Conservation (phyloP, 305 asterid species). For the Fraxinus xanthoxyloides region DNA sequence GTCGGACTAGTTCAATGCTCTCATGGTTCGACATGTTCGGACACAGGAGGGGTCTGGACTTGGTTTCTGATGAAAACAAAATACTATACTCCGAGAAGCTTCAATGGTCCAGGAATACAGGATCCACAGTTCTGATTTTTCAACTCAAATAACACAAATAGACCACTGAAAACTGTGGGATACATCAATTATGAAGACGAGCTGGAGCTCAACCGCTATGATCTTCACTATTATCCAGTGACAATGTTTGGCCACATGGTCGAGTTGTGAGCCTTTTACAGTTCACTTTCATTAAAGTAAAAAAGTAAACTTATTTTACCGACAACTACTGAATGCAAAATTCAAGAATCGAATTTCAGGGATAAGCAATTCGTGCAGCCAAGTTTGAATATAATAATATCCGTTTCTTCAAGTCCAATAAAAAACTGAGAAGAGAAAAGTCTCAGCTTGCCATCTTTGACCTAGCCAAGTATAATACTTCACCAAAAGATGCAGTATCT, state of each 20-base stretch:
- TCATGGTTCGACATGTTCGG: neutral
- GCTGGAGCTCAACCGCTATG: conserved; percentile 10
- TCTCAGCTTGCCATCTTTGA: neutral
- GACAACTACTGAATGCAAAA: neutral
- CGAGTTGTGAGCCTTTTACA: neutral
- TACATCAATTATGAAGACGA: conserved; percentile 13
- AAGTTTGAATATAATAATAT: neutral
- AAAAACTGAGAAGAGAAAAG: neutral
- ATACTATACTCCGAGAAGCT: neutral
- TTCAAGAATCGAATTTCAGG: neutral
- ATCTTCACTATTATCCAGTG: conserved; percentile 9
- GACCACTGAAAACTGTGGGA: neutral
- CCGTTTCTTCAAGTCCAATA: neutral
- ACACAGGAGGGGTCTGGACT: neutral
- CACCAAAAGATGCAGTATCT: neutral
- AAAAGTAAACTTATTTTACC: neutral
- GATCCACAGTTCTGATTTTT: neutral
- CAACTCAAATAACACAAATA: neutral
- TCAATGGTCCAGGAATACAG: neutral
- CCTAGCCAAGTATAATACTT: neutral
- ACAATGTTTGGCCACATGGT: neutral
- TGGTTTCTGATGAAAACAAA: neutral
- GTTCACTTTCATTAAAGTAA: neutral
- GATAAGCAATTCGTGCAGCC: neutral
- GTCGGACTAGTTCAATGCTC: neutral